phyloP scores from a whole-genome alignment of 2,329 filamentous ascomycete species.

The Aspergillus alliaceus region DNA sequence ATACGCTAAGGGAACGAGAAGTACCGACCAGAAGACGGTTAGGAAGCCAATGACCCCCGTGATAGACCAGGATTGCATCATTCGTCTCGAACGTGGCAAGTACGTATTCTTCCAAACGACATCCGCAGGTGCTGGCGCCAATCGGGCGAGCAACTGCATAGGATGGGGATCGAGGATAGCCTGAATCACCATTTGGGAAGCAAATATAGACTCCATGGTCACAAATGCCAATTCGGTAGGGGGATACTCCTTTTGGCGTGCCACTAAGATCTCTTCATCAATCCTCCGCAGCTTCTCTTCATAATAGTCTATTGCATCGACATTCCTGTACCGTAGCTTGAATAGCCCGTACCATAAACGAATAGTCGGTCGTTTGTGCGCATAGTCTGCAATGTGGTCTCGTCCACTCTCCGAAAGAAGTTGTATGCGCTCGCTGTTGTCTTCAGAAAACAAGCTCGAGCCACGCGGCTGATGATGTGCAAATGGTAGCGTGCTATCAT shows the following conservation, averaged over 20 bases:
- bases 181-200: constrained; percentile 92
- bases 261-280: constrained; percentile 70
- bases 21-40: constrained; percentile 83
- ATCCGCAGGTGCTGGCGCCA: constrained; percentile 84
- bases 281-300: constrained; percentile 78
- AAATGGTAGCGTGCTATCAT: constrained; percentile 46
- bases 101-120: constrained; percentile 98
- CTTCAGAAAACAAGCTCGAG: constrained; percentile 28
- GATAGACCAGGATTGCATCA: constrained; percentile 77
- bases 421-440: constrained; percentile 61
- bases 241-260: constrained; percentile 73
- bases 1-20: constrained; percentile 76
- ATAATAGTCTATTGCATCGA: constrained; percentile 94
- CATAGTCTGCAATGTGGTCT: constrained; percentile 47
- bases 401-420: constrained; percentile 51
- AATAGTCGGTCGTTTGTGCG: constrained; percentile 61
- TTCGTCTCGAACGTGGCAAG: constrained; percentile 68
- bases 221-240: constrained; percentile 88
- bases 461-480: constrained; percentile 49
- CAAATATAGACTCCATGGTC: constrained; percentile 93
- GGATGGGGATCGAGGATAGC: constrained; percentile 89
- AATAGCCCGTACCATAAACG: constrained; percentile 78
- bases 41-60: constrained; percentile 80
- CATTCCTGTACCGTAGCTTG: constrained; percentile 66
- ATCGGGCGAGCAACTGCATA: constrained; percentile 77